phyloP scores from a whole-genome alignment of 129 eudicot species.

The Centella asiatica region DNA sequence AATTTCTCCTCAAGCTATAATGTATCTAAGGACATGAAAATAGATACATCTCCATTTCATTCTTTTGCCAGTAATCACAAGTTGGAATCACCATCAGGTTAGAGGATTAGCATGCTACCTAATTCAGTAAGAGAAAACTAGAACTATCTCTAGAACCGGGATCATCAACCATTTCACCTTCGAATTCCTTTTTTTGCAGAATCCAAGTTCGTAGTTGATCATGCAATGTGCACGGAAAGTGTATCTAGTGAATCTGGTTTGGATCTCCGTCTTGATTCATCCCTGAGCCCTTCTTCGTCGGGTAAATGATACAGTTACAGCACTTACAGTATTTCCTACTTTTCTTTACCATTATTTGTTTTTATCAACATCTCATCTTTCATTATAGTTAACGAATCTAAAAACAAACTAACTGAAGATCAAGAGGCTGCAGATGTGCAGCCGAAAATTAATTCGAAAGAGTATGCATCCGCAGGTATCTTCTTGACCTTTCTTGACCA shows the following conservation, averaged over 20 bases:
- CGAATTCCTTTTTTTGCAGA: conserved; percentile 13
- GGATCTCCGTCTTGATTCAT: conserved; percentile 24
- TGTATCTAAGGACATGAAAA: conserved; percentile 7
- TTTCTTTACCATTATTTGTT: conserved; percentile 6
- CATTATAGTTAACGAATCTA: conserved; percentile 25
- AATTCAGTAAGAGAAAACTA: conserved; percentile 24
- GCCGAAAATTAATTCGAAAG: conserved; percentile 27
- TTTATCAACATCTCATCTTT: conserved; percentile 8
- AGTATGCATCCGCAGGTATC: conserved; percentile 38
- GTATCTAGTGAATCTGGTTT: conserved; percentile 26
- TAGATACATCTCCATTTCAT: conserved; percentile 6
- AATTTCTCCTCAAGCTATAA: not conserved
- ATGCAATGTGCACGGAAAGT: conserved; percentile 18
- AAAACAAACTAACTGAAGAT: conserved; percentile 26
- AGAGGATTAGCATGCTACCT: conserved; percentile 22
- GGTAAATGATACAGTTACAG: conserved; percentile 24
- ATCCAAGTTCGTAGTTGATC: conserved; percentile 20
- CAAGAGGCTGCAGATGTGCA: conserved; percentile 20
- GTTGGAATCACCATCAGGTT: conserved; percentile 21
- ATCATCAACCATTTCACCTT: conserved; percentile 14
- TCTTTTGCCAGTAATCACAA: conserved; percentile 14
- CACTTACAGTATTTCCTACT: not conserved
- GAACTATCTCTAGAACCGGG: conserved; percentile 33
- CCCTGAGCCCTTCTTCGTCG: conserved; percentile 23
- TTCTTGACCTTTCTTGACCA: conserved; percentile 11